phyloP scores from a whole-genome alignment of 1,139 yeast genomes.

The Oligophagozyma castellii region DNA sequence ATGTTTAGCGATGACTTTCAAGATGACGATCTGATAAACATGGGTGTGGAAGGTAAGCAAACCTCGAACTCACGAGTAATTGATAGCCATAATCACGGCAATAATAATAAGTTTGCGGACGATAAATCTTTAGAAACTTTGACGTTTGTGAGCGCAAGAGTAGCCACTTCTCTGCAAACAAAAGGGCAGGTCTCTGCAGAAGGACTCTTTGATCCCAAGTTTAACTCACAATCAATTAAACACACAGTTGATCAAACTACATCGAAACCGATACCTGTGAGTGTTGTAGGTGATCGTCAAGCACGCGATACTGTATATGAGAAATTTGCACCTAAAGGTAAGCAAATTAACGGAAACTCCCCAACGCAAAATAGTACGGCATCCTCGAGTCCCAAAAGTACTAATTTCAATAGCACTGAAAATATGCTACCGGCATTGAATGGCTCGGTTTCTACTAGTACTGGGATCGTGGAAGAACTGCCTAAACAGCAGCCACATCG shows the following conservation, averaged over 20 bases:
- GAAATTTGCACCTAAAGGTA: conserved; percentile 23
- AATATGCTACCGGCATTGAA: too few relatives aligned
- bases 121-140: conserved; percentile 4
- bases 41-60: conserved; percentile 5
- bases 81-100: conserved; percentile 1
- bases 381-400: too few relatives aligned
- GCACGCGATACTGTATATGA: conserved; percentile 16
- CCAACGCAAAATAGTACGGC: too few relatives aligned
- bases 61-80: conserved; percentile 3
- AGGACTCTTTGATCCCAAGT: conserved; percentile 22
- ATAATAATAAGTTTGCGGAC: background rate
- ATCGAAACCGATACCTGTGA: conserved; percentile 20
- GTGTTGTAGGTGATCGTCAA: conserved; percentile 13
- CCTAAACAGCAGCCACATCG: conserved; percentile 2
- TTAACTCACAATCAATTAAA: conserved; percentile 22
- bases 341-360: too few relatives aligned
- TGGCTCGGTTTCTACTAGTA: too few relatives aligned
- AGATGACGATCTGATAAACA: conserved; percentile 21
- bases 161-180: conserved; percentile 19
- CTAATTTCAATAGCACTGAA: too few relatives aligned
- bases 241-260: conserved; percentile 24
- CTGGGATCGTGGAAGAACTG: too few relatives aligned
- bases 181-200: conserved; percentile 14
- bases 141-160: conserved; percentile 23
- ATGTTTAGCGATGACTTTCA: conserved; percentile 49